These are phyloP conservation scores for Suillus ampliporus DNA, from an alignment of 768 basidiomycete species.

Conservation along the genomic window DNA sequence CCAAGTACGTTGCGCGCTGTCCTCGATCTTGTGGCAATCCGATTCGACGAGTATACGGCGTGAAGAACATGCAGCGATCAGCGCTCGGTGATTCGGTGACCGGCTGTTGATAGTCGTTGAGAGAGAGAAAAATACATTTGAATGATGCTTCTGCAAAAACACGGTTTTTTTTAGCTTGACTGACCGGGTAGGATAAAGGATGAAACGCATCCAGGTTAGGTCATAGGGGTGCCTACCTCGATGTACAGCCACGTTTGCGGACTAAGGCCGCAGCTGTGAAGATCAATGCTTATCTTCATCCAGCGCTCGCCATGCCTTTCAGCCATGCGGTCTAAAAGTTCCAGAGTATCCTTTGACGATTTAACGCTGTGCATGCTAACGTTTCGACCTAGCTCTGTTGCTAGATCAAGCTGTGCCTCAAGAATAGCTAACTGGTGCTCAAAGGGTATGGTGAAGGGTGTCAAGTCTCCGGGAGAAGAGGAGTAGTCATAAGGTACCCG, in stretches of 20 bases:
- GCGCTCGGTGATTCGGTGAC: conserved; percentile 61
- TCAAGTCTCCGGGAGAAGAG: conserved; percentile 58
- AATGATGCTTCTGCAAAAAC: conserved; percentile 60
- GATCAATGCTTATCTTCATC: conserved; percentile 75
- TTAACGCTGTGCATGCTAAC: conserved; percentile 91
- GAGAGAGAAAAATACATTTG: conserved; percentile 85
- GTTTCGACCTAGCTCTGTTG: conserved; percentile 76
- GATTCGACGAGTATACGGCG: conserved; percentile 85
- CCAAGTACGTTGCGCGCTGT: conserved; percentile 69
- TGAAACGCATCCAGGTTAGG: background rate
- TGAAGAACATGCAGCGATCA: conserved; percentile 68
- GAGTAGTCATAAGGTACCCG: conserved; percentile 68
- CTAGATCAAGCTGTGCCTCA: conserved; percentile 85
- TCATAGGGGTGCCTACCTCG: conserved; percentile 58
- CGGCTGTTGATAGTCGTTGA: conserved; percentile 86
- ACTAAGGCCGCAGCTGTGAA: conserved; percentile 91
- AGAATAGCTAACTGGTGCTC: conserved; percentile 83
- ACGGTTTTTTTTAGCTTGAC: background rate
- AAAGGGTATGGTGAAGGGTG: conserved; percentile 80
- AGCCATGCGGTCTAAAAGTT: conserved; percentile 65
- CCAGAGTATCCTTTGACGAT: conserved; percentile 67
- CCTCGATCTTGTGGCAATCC: conserved; percentile 74
- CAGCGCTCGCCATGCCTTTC: conserved; percentile 62
- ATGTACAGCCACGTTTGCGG: conserved; percentile 75
- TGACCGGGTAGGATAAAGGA: conserved; percentile 11